Conservation (phyloP, 2,329 filamentous ascomycete genomes). For the Alternaria gansuensis region DNA sequence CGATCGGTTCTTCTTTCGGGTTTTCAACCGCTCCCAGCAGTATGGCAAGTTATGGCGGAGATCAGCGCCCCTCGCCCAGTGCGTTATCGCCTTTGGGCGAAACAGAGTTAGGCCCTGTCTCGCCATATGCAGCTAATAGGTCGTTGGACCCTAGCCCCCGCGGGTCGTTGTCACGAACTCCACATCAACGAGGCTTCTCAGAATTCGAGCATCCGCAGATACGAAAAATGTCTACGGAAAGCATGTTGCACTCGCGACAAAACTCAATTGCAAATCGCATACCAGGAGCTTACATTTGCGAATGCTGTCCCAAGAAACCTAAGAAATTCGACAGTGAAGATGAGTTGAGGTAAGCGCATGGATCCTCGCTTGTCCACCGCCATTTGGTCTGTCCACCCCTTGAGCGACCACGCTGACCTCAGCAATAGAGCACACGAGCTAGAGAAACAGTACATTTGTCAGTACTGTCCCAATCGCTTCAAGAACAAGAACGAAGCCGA, state of each 20-base stretch:
- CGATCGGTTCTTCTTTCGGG: slow-evolving; percentile 68
- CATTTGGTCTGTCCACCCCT: slow-evolving; percentile 26
- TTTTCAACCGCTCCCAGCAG: slow-evolving; percentile 69
- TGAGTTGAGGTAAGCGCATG: slow-evolving; percentile 76
- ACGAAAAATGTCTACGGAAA: slow-evolving; percentile 61
- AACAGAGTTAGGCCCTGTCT: slow-evolving; percentile 62
- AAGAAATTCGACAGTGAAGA: slow-evolving; percentile 90
- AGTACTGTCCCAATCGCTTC: slow-evolving; percentile 92
- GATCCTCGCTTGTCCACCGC: slow-evolving; percentile 36
- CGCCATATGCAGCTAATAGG: slow-evolving; percentile 62
- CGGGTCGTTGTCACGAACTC: slow-evolving; percentile 51
- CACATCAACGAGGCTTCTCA: slow-evolving; percentile 54
- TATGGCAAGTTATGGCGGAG: slow-evolving; percentile 70
- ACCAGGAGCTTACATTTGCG: slow-evolving; percentile 75
- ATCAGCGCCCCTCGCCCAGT: slow-evolving; percentile 68
- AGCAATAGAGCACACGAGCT: slow-evolving; percentile 78
- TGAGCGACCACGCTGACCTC: slow-evolving; percentile 32
- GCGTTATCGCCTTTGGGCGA: slow-evolving; percentile 67
- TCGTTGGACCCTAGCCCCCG: slow-evolving; percentile 56
- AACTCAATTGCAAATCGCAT: slow-evolving; percentile 61
- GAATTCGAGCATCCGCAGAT: slow-evolving; percentile 52
- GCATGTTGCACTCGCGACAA: slow-evolving; percentile 57
- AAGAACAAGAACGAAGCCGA: slow-evolving; percentile 99
- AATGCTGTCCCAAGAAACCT: slow-evolving; percentile 96
- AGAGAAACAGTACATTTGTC: slow-evolving; percentile 95